These are phyloP conservation scores for Rhynchospora tenuis DNA, from an alignment of 176 grass and related monocot species.

Conservation along the genomic window DNA sequence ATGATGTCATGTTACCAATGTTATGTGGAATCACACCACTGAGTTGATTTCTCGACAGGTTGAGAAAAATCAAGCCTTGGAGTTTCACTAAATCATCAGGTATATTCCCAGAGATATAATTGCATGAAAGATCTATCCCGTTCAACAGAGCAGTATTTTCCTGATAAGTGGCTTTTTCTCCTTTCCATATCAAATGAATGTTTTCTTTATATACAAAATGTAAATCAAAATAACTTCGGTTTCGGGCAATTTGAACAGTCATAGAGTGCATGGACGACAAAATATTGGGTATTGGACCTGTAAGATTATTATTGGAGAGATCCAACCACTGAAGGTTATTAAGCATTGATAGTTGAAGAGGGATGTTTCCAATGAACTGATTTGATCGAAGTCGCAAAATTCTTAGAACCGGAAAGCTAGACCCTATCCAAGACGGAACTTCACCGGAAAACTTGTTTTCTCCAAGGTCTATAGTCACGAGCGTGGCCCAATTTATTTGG, in stretches of 20 bases:
- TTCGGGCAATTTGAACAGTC: background rate
- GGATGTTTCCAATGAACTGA: conserved; percentile 20
- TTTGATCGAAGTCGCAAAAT: background rate
- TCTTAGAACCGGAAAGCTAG: background rate
- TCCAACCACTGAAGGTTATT: conserved; percentile 6
- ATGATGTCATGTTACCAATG: background rate
- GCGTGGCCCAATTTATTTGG: background rate
- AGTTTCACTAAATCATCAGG: background rate
- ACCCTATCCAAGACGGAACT: background rate
- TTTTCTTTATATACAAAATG: background rate
- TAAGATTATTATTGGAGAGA: conserved; percentile 23
- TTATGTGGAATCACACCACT: background rate
- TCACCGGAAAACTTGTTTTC: background rate
- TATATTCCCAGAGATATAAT: background rate
- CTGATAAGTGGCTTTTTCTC: background rate
- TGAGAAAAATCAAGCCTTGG: background rate
- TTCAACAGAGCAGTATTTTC: background rate
- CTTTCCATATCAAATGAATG: background rate
- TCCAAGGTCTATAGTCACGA: background rate
- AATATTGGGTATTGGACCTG: background rate
- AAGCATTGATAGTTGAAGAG: conserved; percentile 11
- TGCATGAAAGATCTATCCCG: background rate
- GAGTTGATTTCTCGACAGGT: background rate
- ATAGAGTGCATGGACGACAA: background rate
- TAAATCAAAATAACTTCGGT: background rate